Evolutionary conservation across 768 basidiomycete species (phyloP), one percentile per base, ranked within the genome.

Genomic region (Boletus tomentosulus): DNA sequence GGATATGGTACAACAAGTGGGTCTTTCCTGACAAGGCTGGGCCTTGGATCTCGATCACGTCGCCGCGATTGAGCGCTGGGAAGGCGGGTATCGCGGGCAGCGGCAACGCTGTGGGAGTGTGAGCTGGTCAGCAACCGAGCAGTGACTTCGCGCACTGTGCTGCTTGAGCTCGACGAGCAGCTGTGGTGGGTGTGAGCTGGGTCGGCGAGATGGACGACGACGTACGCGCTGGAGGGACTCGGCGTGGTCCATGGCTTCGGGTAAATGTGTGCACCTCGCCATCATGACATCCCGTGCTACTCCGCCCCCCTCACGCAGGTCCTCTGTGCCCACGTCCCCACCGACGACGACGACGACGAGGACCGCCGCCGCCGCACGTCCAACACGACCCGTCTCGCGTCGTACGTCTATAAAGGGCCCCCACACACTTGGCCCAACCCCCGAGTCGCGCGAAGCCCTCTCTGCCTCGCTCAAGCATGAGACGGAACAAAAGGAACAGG

Each of bases 401-500:
- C 79, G 84, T 28, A 69, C 77, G 16, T 77, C 81, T 24, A 45
- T 78, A 34, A 85, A 80, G 67, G 65, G 73, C 30, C 27, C 31
- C 19, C 61, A 71, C 24, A 61, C 74, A 11, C 65, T 66, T 3
- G 58, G 63, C 25, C 56, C 64, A 31, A 71, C 73, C 61, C 74
- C 73, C 50, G 85, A 86, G 50, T 73, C 76, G 9, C 73, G 76
- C 45, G 85, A 87, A 50, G 69, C 76, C 27, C 75, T 89, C 33
- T 73, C 80, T 11, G 79, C 78, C 33, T 82, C 83, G 30, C 76
- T 91, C 56, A 87, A 84, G 68, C 78, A 83, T 47, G 90, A 92
- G 68, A 87, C 85, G 13, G 88, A 91, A 58, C 79, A 85, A 62
- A 92, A 88, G 70, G 90, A 92, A 68, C 82, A 86, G 75, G 90